Conservation (phyloP, 2,329 filamentous ascomycete species). For the Harringtonia aguacate region DNA sequence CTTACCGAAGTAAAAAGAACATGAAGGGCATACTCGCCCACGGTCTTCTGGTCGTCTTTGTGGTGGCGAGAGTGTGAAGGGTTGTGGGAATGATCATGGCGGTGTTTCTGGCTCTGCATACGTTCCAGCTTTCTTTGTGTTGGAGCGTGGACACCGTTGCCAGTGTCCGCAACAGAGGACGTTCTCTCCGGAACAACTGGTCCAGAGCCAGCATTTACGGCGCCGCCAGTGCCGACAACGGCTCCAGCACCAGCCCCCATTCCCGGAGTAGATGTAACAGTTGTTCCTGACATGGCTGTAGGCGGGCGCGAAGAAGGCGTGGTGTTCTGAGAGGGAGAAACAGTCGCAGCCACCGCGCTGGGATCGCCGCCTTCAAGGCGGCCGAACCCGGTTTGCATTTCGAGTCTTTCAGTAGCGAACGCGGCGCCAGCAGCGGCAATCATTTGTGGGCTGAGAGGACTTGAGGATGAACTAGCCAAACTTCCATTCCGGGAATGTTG, state of each 20-base stretch:
- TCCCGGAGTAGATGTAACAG: conserved; percentile 12
- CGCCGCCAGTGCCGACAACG: neutral
- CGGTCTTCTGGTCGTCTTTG: conserved; percentile 73
- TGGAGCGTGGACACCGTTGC: conserved; percentile 22
- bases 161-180: conserved; percentile 34
- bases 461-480: conserved; percentile 66
- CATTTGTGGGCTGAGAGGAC: conserved; percentile 79
- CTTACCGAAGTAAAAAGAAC: conserved; percentile 85
- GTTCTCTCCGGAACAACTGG: conserved; percentile 30
- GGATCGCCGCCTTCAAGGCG: conserved; percentile 30
- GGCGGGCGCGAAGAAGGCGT: conserved; percentile 26
- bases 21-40: conserved; percentile 95
- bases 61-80: conserved; percentile 64
- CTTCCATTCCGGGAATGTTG: conserved; percentile 90
- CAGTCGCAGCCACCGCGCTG: conserved; percentile 15
- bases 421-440: conserved; percentile 58
- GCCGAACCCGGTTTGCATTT: conserved; percentile 32
- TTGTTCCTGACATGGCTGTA: conserved; percentile 37
- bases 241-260: neutral
- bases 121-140: conserved; percentile 46
- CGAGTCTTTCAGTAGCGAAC: conserved; percentile 39
- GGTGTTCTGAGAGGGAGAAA: conserved; percentile 1
- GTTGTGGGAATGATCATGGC: conserved; percentile 63
- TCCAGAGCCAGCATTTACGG: conserved; percentile 1
- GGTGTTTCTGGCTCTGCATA: conserved; percentile 53